These are phyloP conservation scores for Metroxylon sagu DNA, from an alignment of 176 grass and related monocot species.

Conservation along the genomic window DNA sequence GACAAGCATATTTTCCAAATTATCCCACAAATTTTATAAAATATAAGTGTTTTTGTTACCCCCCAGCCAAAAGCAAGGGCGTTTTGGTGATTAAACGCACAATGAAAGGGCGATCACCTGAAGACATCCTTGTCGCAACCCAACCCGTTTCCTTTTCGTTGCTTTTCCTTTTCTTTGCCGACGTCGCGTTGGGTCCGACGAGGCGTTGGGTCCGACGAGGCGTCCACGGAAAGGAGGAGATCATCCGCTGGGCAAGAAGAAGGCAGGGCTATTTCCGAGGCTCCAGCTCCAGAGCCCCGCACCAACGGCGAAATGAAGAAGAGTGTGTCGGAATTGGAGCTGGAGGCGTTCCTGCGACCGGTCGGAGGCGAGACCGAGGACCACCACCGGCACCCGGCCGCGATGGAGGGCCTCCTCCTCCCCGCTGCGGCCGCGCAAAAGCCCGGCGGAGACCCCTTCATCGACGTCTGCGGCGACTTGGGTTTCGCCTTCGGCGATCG, in stretches of 20 bases:
- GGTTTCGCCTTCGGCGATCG: slow-evolving; percentile 19
- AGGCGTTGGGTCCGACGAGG: background rate
- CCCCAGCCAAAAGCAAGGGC: background rate
- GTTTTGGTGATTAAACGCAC: slow-evolving; percentile 8
- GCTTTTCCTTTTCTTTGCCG: slow-evolving; percentile 1
- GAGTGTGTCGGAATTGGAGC: slow-evolving; percentile 52
- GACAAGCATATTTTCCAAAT: too few relatives aligned
- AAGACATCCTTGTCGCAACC: too few relatives aligned
- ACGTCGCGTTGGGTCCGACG: slow-evolving; percentile 15
- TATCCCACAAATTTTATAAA: too few relatives aligned
- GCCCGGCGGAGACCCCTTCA: too few relatives aligned
- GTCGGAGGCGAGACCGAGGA: slow-evolving; percentile 6
- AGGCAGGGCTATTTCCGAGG: too few relatives aligned
- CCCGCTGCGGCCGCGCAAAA: background rate
- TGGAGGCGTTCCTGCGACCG: slow-evolving; percentile 46
- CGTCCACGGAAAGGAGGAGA: too few relatives aligned
- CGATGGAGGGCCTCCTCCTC: slow-evolving; percentile 17
- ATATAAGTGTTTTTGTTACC: too few relatives aligned
- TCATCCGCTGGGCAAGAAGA: too few relatives aligned
- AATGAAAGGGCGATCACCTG: background rate
- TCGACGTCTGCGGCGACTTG: background rate
- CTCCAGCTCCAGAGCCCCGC: too few relatives aligned
- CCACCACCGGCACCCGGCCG: slow-evolving; percentile 2
- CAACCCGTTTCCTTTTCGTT: slow-evolving; percentile 20
- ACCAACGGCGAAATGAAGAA: slow-evolving; percentile 48